phyloP scores from a whole-genome alignment of 257 asterid genomes.

The Primulina eburnea region DNA sequence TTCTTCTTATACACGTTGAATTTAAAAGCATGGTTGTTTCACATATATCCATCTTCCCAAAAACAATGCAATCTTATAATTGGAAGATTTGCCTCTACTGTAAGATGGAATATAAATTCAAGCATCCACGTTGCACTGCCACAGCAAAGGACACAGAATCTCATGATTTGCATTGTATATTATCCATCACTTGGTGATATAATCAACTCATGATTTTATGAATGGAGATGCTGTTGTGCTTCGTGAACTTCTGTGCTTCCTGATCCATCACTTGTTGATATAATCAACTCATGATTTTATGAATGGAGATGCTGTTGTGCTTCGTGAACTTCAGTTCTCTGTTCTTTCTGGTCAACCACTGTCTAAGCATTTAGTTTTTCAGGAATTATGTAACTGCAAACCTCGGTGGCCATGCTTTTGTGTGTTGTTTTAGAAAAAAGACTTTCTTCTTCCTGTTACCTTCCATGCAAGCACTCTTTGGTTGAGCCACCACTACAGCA shows the following conservation, averaged over 20 bases:
- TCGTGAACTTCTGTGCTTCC: too few species aligned
- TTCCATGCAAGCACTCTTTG: slow-evolving; percentile 9
- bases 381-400: too few species aligned
- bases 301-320: background rate
- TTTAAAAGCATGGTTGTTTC: slow-evolving; percentile 4
- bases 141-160: slow-evolving; percentile 1
- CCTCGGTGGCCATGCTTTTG: background rate
- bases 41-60: background rate
- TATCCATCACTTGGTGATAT: background rate
- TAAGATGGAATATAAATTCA: slow-evolving; percentile 2
- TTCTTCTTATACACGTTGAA: background rate
- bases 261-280: background rate
- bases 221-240: too few species aligned
- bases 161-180: slow-evolving; percentile 1
- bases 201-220: too few species aligned
- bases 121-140: background rate
- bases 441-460: background rate
- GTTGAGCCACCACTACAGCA: background rate
- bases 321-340: background rate
- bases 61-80: background rate
- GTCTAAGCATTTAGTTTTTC: background rate
- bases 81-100: background rate
- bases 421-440: background rate
- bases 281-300: background rate
- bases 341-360: background rate